Percentiles rank a stretch among this genome's conserved stretches.
phyloP scores from a whole-genome alignment of 1,284 basidiomycete genomes.

The Papiliotrema terrestris region DNA sequence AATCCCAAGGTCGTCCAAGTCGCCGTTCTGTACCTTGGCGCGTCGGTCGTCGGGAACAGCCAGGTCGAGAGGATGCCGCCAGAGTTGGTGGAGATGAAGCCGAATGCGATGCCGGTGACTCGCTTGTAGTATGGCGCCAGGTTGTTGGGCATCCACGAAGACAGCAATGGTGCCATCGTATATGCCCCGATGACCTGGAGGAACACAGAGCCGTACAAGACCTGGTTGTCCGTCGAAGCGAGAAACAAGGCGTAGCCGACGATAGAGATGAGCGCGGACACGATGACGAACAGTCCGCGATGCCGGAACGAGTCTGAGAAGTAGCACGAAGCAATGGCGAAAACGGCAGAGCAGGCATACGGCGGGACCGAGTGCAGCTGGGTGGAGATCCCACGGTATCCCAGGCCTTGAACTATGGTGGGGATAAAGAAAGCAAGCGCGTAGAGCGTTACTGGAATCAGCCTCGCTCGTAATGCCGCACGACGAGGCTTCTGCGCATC shows the following conservation, averaged over 20 bases:
- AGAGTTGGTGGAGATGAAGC: constrained; percentile 56
- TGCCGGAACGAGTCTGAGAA: constrained; percentile 56
- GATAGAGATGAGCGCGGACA: constrained; percentile 24
- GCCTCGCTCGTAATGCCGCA: background rate
- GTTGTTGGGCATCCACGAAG: constrained; percentile 55
- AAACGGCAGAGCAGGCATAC: constrained; percentile 55
- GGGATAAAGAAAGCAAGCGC: constrained; percentile 53
- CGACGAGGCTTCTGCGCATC: background rate
- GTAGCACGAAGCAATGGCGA: constrained; percentile 54
- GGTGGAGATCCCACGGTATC: constrained; percentile 46
- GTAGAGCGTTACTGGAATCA: constrained; percentile 54
- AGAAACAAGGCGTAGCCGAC: constrained; percentile 42
- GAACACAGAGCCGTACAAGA: constrained; percentile 42
- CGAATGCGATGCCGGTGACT: constrained; percentile 57
- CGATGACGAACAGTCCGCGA: constrained; percentile 48
- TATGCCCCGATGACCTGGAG: constrained; percentile 43
- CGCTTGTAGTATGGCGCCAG: constrained; percentile 57
- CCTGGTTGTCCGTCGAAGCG: constrained; percentile 22
- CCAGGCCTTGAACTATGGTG: constrained; percentile 54
- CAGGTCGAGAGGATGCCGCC: constrained; percentile 61
- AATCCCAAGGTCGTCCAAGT: constrained; percentile 34
- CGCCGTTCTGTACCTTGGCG: constrained; percentile 52
- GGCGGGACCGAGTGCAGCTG: constrained; percentile 56
- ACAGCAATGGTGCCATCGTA: constrained; percentile 28
- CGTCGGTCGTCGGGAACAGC: constrained; percentile 53